These are phyloP conservation scores for Tieghemostelium lacteum DNA, from an alignment of 78 protist species.

Conservation along the genomic window DNA sequence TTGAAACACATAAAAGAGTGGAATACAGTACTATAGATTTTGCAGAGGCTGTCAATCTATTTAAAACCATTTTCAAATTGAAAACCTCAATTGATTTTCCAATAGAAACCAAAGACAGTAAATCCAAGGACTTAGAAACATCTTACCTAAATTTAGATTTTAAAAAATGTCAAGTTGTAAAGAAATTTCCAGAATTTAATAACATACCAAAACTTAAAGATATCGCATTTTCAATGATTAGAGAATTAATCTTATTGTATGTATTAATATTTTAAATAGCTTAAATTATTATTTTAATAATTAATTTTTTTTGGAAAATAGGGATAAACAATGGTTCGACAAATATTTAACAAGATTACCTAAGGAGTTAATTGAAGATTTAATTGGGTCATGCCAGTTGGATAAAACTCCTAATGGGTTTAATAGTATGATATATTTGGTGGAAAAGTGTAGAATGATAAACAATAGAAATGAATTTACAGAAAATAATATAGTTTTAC, in stretches of 20 bases:
- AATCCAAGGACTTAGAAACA: background rate
- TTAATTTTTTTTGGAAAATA: background rate
- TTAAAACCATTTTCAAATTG: background rate
- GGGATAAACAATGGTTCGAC: conserved; percentile 4
- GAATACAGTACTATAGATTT: conserved; percentile 15
- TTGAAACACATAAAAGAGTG: background rate
- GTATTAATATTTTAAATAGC: background rate
- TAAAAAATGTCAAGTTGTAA: background rate
- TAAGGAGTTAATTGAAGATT: background rate
- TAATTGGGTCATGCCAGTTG: background rate
- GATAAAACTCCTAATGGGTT: conserved; percentile 58
- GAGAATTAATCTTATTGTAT: conserved; percentile 27
- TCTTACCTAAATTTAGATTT: background rate
- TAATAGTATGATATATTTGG: background rate
- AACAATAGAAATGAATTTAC: background rate
- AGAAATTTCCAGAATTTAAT: background rate
- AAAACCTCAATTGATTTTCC: background rate
- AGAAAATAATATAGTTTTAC: background rate
- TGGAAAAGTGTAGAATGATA: background rate
- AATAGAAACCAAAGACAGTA: background rate
- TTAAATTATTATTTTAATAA: background rate
- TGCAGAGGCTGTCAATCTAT: background rate
- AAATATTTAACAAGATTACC: conserved; percentile 12
- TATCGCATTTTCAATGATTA: background rate
- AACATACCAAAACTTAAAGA: conserved; percentile 29